Evolutionary conservation across 495 filamentous ascomycete species (phyloP), one percentile per base, ranked within the genome.

Genomic region (Aspergillus taichungensis): DNA sequence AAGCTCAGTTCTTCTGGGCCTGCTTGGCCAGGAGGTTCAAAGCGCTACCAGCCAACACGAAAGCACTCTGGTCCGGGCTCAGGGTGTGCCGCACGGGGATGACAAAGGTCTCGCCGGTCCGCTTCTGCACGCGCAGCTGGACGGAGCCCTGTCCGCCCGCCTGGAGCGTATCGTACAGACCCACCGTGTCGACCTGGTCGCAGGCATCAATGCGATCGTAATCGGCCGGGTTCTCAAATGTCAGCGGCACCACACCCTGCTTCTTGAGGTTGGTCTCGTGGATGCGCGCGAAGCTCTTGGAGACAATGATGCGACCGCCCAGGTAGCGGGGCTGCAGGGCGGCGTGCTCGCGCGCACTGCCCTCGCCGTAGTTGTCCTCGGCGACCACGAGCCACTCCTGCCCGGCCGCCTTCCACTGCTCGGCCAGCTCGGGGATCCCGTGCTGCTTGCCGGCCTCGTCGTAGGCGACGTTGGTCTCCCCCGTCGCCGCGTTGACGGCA

Each of bases 211-310:
- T 82, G 41, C 66, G 64, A 49, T 90, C 87, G 60, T 98, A 98
- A 60, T 97, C 94, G n/a, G 67, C 70, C 57, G 85, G 85, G 57
- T 92, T 74, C 2, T 68, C 86, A 56, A 98, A 95, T 0, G 86
- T 94, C 49, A 98, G 67, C 0, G 92, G 92, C 13, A 96, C 88
- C 11, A 98, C 84, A 47, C 92, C 92, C 72, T 98, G 92, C 74
- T 98, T 97, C 82, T 98, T 98, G 29, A 98, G 70, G 67, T 98
- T 98, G 12, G 92, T 95, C 75, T 98, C 94, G 69, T 98, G 92
- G 64, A 98, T 98, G 35, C 92, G 77, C 3, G 92, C 92, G 62
- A 98, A 97, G 60, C 75, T 82, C 75, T 97, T 97, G 44, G 83
- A 74, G 18, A 97, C 78, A 37, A 98, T 87, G 54, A 95, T 66